phyloP scores from a whole-genome alignment of 2,329 filamentous ascomycete genomes.

The Stagonosporopsis vannaccii region DNA sequence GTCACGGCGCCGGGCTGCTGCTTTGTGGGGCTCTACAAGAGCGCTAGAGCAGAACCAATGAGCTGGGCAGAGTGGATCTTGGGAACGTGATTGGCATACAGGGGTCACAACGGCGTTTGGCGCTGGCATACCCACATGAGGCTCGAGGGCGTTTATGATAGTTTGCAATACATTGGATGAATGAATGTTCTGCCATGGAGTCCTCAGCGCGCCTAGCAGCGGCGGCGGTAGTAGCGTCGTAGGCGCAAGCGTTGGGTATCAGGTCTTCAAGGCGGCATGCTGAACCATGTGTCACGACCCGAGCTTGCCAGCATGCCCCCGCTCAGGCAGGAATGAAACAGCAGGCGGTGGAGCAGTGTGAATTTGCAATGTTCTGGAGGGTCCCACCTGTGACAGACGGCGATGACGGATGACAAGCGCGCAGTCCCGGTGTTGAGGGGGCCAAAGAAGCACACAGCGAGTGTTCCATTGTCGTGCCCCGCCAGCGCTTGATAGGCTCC shows the following conservation, averaged over 20 bases:
- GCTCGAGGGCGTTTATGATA: constrained; percentile 19
- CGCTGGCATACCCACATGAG: constrained; percentile 23
- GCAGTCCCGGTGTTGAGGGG: background rate
- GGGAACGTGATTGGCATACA: constrained; percentile 35
- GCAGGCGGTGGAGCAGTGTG: constrained; percentile 11
- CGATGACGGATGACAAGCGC: constrained; percentile 11
- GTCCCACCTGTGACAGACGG: constrained; percentile 9
- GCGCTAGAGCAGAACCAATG: constrained; percentile 41
- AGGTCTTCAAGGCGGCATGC: constrained; percentile 10
- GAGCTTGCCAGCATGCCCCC: constrained; percentile 16
- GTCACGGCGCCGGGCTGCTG: constrained; percentile 18
- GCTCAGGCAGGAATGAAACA: constrained; percentile 17
- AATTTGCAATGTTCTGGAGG: constrained; percentile 15
- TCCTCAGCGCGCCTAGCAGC: constrained; percentile 9
- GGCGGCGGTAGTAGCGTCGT: constrained; percentile 1
- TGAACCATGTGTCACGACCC: constrained; percentile 10
- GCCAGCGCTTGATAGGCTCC: constrained; percentile 6
- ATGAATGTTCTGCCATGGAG: background rate
- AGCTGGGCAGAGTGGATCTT: constrained; percentile 19
- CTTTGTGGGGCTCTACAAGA: constrained; percentile 30
- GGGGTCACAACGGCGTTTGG: constrained; percentile 22
- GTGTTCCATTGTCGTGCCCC: constrained; percentile 11
- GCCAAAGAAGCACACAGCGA: constrained; percentile 1
- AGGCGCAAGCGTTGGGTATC: constrained; percentile 7
- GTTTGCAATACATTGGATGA: constrained; percentile 32